These are phyloP conservation scores for Heritiera fomes DNA, from an alignment of 345 rosid species.

Conservation along the genomic window DNA sequence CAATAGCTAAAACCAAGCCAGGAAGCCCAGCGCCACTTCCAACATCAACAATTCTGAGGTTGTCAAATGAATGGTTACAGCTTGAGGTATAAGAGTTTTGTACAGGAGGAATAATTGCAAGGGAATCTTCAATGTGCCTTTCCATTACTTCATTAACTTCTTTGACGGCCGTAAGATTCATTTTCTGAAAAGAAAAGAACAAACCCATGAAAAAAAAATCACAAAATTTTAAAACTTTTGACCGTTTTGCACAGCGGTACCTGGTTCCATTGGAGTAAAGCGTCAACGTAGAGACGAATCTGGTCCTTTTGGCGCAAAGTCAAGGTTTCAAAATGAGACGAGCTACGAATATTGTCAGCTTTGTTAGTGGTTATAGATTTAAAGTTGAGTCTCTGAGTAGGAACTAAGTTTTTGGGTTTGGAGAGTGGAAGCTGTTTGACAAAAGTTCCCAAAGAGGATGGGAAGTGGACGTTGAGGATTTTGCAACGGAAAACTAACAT, in stretches of 20 bases:
- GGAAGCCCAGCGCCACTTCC: slow-evolving; percentile 95
- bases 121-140: slow-evolving; percentile 87
- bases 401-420: slow-evolving; percentile 22
- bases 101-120: slow-evolving; percentile 70
- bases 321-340: slow-evolving; percentile 51
- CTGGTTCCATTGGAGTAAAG: slow-evolving; percentile 89
- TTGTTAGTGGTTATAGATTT: slow-evolving; percentile 19
- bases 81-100: slow-evolving; percentile 38
- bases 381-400: slow-evolving; percentile 10
- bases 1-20: slow-evolving; percentile 82
- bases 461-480: slow-evolving; percentile 20
- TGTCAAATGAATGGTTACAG: slow-evolving; percentile 37
- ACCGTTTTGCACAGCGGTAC: slow-evolving; percentile 26
- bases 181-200: slow-evolving; percentile 46
- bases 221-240: background rate
- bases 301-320: slow-evolving; percentile 54
- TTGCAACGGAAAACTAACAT: slow-evolving; percentile 35
- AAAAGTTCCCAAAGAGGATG: slow-evolving; percentile 54
- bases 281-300: slow-evolving; percentile 63
- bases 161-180: slow-evolving; percentile 84
- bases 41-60: slow-evolving; percentile 67
- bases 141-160: slow-evolving; percentile 70
- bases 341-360: slow-evolving; percentile 19
- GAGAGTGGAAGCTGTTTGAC: slow-evolving; percentile 63
- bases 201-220: background rate